A percentile compares a stretch with the other conserved stretches of the same genome.
phyloP scores from a whole-genome alignment of 2,329 filamentous ascomycete species.

The Hirsutella thompsonii region DNA sequence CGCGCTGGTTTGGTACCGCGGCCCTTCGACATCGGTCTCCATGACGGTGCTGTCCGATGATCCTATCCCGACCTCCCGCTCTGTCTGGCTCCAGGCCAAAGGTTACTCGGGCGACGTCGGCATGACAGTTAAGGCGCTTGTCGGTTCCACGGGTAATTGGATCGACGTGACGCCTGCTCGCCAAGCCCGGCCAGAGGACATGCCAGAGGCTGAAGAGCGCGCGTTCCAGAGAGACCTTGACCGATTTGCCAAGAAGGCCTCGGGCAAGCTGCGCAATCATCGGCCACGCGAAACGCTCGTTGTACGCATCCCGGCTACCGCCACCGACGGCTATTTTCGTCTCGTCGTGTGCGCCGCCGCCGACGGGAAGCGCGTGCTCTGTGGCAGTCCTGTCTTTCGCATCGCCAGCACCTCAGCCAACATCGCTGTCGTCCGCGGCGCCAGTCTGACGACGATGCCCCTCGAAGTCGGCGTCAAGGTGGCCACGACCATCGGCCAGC shows the following conservation, averaged over 20 bases:
- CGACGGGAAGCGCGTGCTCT: slow-evolving; percentile 33
- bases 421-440: slow-evolving; percentile 48
- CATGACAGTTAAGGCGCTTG: slow-evolving; percentile 50
- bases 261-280: slow-evolving; percentile 32
- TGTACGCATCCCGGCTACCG: slow-evolving; percentile 49
- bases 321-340: slow-evolving; percentile 55
- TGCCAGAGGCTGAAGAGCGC: slow-evolving; percentile 46
- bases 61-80: slow-evolving; percentile 41
- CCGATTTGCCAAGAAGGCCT: slow-evolving; percentile 46
- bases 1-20: slow-evolving; percentile 52
- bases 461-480: slow-evolving; percentile 51
- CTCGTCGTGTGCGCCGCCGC: slow-evolving; percentile 45
- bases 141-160: slow-evolving; percentile 48
- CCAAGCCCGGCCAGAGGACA: slow-evolving; percentile 29
- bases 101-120: slow-evolving; percentile 57
- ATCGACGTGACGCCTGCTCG: slow-evolving; percentile 52
- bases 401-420: slow-evolving; percentile 54
- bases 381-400: slow-evolving; percentile 54
- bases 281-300: slow-evolving; percentile 48
- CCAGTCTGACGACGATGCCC: slow-evolving; percentile 51
- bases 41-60: slow-evolving; percentile 51
- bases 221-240: slow-evolving; percentile 55
- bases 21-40: slow-evolving; percentile 47
- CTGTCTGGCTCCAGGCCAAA: slow-evolving; percentile 55
- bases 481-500: slow-evolving; percentile 34